Evolutionary conservation across 805 yeast genomes (phyloP).

Genomic region (Diddensiella caesifluorescens): DNA sequence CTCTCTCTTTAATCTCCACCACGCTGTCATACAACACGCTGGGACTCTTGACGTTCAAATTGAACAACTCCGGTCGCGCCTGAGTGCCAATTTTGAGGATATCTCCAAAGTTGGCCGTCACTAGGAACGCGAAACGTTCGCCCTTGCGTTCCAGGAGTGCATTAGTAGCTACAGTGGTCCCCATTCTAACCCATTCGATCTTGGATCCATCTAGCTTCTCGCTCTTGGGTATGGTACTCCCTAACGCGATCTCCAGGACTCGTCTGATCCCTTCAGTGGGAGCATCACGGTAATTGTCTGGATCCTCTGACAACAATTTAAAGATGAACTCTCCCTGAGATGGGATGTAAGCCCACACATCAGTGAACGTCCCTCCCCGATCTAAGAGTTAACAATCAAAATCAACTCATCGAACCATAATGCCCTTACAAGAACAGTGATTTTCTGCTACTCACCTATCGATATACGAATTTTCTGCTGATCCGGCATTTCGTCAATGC

Average conservation of each 20-base stretch:
- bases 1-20: constrained; percentile 82
- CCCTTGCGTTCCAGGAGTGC: constrained; percentile 91
- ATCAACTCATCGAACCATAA: neutral
- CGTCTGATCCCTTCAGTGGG: constrained; percentile 87
- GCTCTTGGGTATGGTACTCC: constrained; percentile 51
- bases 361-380: constrained; percentile 90
- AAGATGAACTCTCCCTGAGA: constrained; percentile 56
- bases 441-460: constrained; percentile 2
- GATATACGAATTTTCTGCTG: constrained; percentile 8
- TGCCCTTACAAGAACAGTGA: neutral
- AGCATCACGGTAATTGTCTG: constrained; percentile 80
- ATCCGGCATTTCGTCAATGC: constrained; percentile 1
- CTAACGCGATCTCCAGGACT: constrained; percentile 55
- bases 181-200: constrained; percentile 73
- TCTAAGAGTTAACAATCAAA: constrained; percentile 18
- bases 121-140: constrained; percentile 73
- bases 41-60: constrained; percentile 65
- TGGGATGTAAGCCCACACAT: constrained; percentile 51
- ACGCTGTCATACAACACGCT: constrained; percentile 68
- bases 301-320: constrained; percentile 82
- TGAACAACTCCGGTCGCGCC: constrained; percentile 84
- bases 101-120: constrained; percentile 84
- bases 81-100: constrained; percentile 81
- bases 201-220: constrained; percentile 45
- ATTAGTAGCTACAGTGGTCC: constrained; percentile 93